Evolutionary conservation across 768 basidiomycete species (phyloP).

Genomic region (Suillus lakei): DNA sequence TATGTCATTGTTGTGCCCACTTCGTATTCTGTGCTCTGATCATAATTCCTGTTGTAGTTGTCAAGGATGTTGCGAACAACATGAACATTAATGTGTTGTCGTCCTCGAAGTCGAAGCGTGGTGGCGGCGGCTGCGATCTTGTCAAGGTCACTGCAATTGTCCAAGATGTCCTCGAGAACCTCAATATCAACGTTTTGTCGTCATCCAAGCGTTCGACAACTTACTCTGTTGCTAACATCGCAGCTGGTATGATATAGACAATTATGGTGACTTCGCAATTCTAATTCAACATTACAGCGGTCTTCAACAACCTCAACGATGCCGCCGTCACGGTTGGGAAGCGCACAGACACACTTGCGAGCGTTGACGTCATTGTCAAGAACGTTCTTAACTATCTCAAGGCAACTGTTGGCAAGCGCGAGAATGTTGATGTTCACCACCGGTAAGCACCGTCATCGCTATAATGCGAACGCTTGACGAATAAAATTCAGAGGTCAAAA

Average conservation of each 20-base stretch:
- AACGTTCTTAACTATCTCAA: fast-evolving
- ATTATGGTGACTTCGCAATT: neutral
- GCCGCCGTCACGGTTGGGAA: fast-evolving
- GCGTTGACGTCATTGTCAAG: neutral
- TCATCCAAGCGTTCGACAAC: neutral
- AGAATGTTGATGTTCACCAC: neutral
- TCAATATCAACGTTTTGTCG: neutral
- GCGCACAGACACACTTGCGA: neutral
- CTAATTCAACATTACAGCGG: neutral
- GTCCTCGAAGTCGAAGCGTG: neutral
- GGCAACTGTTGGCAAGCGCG: neutral
- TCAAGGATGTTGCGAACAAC: neutral
- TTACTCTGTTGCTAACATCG: neutral
- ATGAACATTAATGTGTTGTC: neutral
- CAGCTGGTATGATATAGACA: neutral
- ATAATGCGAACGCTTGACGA: neutral
- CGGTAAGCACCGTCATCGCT: neutral
- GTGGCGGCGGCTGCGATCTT: neutral
- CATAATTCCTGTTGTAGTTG: neutral
- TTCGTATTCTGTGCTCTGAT: neutral
- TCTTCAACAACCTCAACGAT: neutral
- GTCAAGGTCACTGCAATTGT: neutral
- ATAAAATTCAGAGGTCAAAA: neutral
- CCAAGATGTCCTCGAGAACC: neutral
- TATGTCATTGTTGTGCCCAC: neutral